phyloP scores from a whole-genome alignment of 106 monocot species.

The Dioscorea alata region DNA sequence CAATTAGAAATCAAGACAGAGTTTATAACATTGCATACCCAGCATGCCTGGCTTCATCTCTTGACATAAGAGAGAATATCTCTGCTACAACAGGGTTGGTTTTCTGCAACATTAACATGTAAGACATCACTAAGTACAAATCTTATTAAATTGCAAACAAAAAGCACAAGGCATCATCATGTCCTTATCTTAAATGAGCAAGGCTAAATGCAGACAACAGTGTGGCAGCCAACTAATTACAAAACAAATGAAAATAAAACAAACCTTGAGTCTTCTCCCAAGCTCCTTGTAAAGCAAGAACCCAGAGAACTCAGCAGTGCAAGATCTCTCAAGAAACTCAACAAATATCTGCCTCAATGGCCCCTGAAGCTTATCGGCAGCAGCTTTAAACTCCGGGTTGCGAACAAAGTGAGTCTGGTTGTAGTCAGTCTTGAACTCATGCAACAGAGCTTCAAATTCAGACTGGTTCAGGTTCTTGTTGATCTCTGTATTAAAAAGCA shows the following conservation, averaged over 20 bases:
- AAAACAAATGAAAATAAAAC: background rate
- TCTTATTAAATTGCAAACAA: background rate
- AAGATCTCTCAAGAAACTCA: constrained; percentile 95
- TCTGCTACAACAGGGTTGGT: constrained; percentile 97
- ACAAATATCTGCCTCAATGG: constrained; percentile 85
- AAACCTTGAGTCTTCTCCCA: constrained; percentile 93
- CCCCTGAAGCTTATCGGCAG: constrained; percentile 86
- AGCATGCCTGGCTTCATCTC: constrained; percentile 98
- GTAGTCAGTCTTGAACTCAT: constrained; percentile 98
- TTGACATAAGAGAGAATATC: constrained; percentile 99
- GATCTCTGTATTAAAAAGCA: constrained; percentile 78
- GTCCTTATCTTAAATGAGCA: background rate
- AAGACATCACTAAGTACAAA: background rate
- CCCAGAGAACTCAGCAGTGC: constrained; percentile 99
- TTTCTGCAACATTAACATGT: constrained; percentile 56
- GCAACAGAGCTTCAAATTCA: constrained; percentile 84
- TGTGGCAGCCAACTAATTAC: too few species aligned
- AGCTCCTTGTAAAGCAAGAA: constrained; percentile 99
- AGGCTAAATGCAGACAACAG: background rate
- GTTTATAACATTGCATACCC: constrained; percentile 44
- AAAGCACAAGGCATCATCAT: background rate
- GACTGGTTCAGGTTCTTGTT: constrained; percentile 84
- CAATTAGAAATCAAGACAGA: background rate
- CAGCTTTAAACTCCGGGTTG: constrained; percentile 84
- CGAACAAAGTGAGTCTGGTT: constrained; percentile 98